Percentiles rank a stretch among this genome's conserved stretches.
Conservation (phyloP, 495 filamentous ascomycete species). For the Parathielavia hyrcaniae region DNA sequence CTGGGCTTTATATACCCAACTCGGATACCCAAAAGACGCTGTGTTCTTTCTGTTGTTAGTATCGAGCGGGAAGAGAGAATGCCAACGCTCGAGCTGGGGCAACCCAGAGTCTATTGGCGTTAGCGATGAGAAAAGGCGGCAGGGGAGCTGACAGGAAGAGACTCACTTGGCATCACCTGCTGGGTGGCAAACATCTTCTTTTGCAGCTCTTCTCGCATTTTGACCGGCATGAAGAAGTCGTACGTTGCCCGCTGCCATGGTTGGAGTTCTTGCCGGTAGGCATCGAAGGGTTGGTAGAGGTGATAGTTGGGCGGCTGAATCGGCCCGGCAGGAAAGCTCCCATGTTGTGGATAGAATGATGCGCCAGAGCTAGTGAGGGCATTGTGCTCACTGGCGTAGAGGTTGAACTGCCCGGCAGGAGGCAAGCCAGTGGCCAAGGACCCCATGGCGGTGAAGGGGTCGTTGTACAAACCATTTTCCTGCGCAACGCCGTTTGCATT, state of each 20-base stretch:
- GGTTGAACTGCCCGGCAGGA: slow-evolving; percentile 50
- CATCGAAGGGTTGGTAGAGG: slow-evolving; percentile 82
- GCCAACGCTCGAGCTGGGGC: slow-evolving; percentile 76
- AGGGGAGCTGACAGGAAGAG: neutral
- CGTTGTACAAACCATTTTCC: slow-evolving; percentile 37
- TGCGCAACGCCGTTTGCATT: slow-evolving; percentile 20
- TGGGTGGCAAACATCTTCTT: slow-evolving; percentile 79
- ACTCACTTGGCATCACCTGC: slow-evolving; percentile 76
- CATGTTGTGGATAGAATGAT: slow-evolving; percentile 44
- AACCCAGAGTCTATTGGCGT: slow-evolving; percentile 50
- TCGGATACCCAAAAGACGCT: slow-evolving; percentile 72
- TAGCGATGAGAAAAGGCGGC: neutral
- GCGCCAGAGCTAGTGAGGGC: slow-evolving; percentile 43
- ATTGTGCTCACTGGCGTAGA: slow-evolving; percentile 57
- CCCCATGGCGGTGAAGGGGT: slow-evolving; percentile 55
- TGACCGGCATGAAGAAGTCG: slow-evolving; percentile 84
- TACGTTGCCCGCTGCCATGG: slow-evolving; percentile 78
- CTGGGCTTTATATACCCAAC: slow-evolving; percentile 93
- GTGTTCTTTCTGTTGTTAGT: slow-evolving; percentile 64
- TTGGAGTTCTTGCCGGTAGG: slow-evolving; percentile 67
- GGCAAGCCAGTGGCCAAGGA: slow-evolving; percentile 49
- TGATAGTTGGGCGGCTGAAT: slow-evolving; percentile 84
- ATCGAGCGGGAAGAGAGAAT: slow-evolving; percentile 87
- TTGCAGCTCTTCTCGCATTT: slow-evolving; percentile 78
- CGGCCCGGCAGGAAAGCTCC: slow-evolving; percentile 41